Conservation (phyloP, 2,329 filamentous ascomycete genomes). For the Alternaria ethzedia region DNA sequence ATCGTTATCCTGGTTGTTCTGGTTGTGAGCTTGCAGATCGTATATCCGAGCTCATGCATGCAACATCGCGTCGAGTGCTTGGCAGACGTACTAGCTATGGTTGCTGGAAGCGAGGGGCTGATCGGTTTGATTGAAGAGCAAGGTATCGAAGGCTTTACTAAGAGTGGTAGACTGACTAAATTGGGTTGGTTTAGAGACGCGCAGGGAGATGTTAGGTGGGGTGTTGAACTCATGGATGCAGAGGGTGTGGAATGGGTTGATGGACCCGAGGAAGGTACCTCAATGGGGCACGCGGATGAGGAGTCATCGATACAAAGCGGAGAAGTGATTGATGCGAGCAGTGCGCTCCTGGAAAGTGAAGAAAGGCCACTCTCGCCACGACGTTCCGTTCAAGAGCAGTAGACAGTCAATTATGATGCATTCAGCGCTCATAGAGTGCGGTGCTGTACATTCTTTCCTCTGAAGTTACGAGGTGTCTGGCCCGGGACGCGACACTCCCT, state of each 20-base stretch:
- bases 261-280: not conserved
- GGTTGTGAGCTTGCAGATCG: not conserved
- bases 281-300: not conserved
- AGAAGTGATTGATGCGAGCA: not conserved
- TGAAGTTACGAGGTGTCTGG: no score
- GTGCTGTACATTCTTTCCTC: no score
- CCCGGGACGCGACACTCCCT: no score
- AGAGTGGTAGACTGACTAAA: not conserved
- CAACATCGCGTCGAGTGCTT: not conserved
- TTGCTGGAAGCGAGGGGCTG: not conserved
- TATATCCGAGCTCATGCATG: not conserved
- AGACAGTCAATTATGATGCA: no score
- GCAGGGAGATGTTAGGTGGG: not conserved
- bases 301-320: not conserved
- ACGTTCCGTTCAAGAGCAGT: not conserved
- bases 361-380: not conserved
- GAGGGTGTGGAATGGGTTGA: not conserved
- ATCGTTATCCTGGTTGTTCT: not conserved
- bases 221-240: not conserved
- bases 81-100: not conserved
- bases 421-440: no score
- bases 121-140: not conserved
- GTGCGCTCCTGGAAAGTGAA: not conserved
- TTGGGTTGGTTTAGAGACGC: not conserved
- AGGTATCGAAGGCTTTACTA: not conserved